A percentile compares a stretch with the other conserved stretches of the same genome.
Conservation (phyloP, 2,329 filamentous ascomycete genomes). For the Pseudogymnoascus sp. region DNA sequence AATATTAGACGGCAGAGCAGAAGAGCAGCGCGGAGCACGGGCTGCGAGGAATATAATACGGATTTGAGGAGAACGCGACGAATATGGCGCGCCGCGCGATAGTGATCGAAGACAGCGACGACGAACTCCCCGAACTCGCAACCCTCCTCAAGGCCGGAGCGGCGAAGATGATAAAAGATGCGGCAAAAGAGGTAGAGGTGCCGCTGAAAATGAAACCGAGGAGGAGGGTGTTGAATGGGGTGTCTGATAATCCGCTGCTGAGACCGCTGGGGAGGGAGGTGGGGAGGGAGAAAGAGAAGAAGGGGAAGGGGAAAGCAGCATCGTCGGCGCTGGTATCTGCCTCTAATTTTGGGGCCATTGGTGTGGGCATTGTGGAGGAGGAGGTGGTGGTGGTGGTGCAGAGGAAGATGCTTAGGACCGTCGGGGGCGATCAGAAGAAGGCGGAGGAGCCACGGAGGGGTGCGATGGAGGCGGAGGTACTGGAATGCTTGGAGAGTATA, state of each 20-base stretch:
- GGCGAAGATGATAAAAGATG: constrained; percentile 7
- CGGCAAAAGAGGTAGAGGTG: neutral
- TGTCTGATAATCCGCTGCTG: constrained; percentile 23
- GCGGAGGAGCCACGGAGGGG: no score
- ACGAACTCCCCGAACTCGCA: no score
- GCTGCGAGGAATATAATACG: no score
- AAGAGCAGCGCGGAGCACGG: no score
- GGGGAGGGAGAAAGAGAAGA: neutral
- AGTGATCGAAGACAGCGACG: constrained; percentile 20
- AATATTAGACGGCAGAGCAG: no score
- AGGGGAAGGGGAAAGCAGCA: neutral
- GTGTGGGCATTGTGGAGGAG: neutral
- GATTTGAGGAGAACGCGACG: no score
- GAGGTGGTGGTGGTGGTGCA: no score
- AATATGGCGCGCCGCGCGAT: neutral
- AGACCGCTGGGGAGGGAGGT: constrained; percentile 17
- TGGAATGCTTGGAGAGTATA: neutral
- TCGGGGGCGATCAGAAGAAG: no score
- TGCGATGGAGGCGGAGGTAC: neutral
- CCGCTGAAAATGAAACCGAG: constrained; percentile 20
- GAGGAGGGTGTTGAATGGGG: constrained; percentile 23
- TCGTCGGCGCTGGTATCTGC: neutral
- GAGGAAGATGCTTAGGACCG: no score
- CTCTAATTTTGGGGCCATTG: neutral
- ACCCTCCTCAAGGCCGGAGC: no score